Percentiles rank a stretch among this genome's conserved stretches.
These are phyloP conservation scores for Leishmania arabica DNA, from an alignment of 208 protist species.

Conservation along the genomic window DNA sequence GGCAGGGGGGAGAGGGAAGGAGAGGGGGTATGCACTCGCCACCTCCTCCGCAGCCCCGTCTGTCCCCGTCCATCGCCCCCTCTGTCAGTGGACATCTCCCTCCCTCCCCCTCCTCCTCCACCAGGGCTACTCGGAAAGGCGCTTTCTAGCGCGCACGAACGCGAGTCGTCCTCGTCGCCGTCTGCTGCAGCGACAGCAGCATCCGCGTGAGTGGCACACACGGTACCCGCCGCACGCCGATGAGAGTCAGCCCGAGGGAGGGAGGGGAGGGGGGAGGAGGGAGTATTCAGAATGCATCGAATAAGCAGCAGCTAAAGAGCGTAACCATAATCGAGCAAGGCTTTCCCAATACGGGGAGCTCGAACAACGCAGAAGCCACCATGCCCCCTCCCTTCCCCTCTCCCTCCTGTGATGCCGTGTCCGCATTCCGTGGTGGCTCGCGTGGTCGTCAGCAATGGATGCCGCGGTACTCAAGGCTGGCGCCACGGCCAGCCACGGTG, in stretches of 20 bases:
- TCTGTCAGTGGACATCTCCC: neutral
- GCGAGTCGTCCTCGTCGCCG: neutral
- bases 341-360: neutral
- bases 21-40: neutral
- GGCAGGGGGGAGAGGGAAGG: neutral
- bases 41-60: neutral
- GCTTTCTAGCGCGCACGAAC: neutral
- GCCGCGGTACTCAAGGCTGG: neutral
- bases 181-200: neutral
- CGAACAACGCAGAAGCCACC: neutral
- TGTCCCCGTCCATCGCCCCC: neutral
- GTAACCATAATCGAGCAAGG: neutral
- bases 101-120: neutral
- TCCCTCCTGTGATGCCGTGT: neutral
- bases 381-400: neutral
- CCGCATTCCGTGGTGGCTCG: neutral
- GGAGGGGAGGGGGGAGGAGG: neutral
- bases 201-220: slow-evolving; percentile 8
- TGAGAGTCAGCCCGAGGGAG: neutral
- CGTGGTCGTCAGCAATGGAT: neutral
- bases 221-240: neutral
- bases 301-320: neutral
- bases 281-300: neutral
- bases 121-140: neutral
- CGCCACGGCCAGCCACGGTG: neutral